Conservation (phyloP, 1,139 yeast genomes). For the Entelexis paramagnoliae region DNA sequence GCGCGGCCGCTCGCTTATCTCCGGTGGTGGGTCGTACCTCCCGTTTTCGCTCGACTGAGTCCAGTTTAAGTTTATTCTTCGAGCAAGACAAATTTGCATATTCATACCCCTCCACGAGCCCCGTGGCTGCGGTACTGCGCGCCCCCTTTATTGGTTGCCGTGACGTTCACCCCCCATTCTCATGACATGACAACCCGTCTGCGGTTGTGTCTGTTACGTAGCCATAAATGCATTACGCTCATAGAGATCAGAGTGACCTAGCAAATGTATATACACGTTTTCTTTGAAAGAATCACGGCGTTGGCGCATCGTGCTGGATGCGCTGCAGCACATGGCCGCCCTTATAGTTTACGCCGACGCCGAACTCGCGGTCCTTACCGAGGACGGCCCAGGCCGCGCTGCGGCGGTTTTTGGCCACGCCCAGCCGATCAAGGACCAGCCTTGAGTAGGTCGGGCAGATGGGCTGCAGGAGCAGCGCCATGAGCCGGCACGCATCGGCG, state of each 20-base stretch:
- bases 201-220: not conserved
- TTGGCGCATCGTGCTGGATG: constrained; percentile 1
- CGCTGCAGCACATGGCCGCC: constrained; percentile 32
- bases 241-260: too few species aligned
- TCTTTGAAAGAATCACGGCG: too few species aligned
- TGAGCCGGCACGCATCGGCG: constrained; percentile 60
- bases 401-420: constrained; percentile 40
- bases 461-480: constrained; percentile 58
- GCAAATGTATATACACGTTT: too few species aligned
- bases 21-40: constrained; percentile 26
- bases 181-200: not conserved
- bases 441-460: constrained; percentile 57
- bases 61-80: too few species aligned
- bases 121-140: too few species aligned
- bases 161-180: not conserved
- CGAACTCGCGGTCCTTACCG: constrained; percentile 45
- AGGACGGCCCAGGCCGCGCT: constrained; percentile 35
- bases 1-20: constrained; percentile 25
- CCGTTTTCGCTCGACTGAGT: constrained; percentile 24
- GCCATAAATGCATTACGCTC: too few species aligned
- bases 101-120: too few species aligned
- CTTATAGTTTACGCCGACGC: constrained; percentile 35
- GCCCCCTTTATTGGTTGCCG: too few species aligned
- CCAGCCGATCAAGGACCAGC: constrained; percentile 53
- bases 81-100: too few species aligned